Conservation (phyloP, 2,329 filamentous ascomycete genomes). For the Fusarium mangiferae region DNA sequence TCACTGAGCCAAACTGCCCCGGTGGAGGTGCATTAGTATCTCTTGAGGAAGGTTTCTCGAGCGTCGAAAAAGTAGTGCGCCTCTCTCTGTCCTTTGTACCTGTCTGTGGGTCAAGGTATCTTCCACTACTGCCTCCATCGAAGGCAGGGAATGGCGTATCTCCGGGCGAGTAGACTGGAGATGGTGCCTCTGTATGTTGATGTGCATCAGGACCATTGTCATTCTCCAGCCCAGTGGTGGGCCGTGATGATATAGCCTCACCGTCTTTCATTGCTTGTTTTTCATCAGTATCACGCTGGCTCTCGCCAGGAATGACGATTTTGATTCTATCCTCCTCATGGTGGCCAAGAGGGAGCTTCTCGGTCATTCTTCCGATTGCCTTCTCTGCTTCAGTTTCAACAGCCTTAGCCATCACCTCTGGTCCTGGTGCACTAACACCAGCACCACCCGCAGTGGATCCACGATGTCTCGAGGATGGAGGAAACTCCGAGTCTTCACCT, state of each 20-base stretch:
- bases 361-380: slow-evolving; percentile 42
- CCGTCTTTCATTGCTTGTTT: slow-evolving; percentile 51
- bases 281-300: slow-evolving; percentile 50
- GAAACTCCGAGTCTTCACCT: slow-evolving; percentile 63
- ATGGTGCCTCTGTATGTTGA: slow-evolving; percentile 51
- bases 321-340: slow-evolving; percentile 47
- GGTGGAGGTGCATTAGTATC: slow-evolving; percentile 47
- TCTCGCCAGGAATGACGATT: slow-evolving; percentile 48
- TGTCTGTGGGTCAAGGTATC: slow-evolving; percentile 47
- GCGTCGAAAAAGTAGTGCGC: slow-evolving; percentile 66
- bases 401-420: slow-evolving; percentile 51
- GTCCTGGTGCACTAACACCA: slow-evolving; percentile 57
- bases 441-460: slow-evolving; percentile 50
- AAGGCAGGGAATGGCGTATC: slow-evolving; percentile 60
- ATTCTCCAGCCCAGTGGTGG: slow-evolving; percentile 35
- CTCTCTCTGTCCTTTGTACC: slow-evolving; percentile 58
- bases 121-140: slow-evolving; percentile 50
- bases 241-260: slow-evolving; percentile 22
- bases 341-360: slow-evolving; percentile 39
- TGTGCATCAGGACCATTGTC: slow-evolving; percentile 41
- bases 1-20: slow-evolving; percentile 61
- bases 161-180: slow-evolving; percentile 55
- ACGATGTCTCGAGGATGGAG: slow-evolving; percentile 50
- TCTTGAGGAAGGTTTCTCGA: slow-evolving; percentile 59
- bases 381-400: slow-evolving; percentile 50